Evolutionary conservation across 768 basidiomycete species (phyloP).

Genomic region (Sistotremastrum niveocremeum): DNA sequence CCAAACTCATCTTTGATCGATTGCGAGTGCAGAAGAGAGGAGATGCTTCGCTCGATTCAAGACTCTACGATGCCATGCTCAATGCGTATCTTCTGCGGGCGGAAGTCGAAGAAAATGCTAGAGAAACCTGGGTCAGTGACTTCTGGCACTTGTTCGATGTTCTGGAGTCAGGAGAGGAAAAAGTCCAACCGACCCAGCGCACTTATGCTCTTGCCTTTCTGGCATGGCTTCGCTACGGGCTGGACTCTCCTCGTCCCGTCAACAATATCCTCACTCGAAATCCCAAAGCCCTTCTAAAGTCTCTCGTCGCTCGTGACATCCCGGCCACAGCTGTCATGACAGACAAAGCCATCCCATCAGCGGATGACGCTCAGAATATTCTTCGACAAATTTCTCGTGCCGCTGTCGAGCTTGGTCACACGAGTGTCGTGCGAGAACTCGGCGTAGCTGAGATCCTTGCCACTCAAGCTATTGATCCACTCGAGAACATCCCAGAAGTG

Average conservation of each 20-base stretch:
- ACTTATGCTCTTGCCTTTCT: slow-evolving; percentile 63
- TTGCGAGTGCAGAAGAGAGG: slow-evolving; percentile 28
- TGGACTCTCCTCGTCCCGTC: slow-evolving; percentile 4
- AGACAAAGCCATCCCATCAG: slow-evolving; percentile 39
- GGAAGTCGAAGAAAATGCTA: slow-evolving; percentile 28
- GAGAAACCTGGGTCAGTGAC: slow-evolving; percentile 45
- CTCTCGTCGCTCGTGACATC: slow-evolving; percentile 35
- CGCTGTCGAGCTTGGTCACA: slow-evolving; percentile 42
- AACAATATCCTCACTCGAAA: slow-evolving; percentile 7
- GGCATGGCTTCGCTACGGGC: slow-evolving; percentile 38
- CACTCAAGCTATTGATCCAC: slow-evolving; percentile 23
- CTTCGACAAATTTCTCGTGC: slow-evolving; percentile 44
- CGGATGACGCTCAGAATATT: slow-evolving; percentile 40
- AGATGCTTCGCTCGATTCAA: slow-evolving; percentile 31
- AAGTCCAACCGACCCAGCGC: slow-evolving; percentile 33
- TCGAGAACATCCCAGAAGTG: slow-evolving; percentile 44
- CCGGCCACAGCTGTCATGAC: slow-evolving; percentile 38
- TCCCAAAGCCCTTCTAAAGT: slow-evolving; percentile 25
- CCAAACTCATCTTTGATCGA: slow-evolving; percentile 55
- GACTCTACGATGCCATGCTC: slow-evolving; percentile 53
- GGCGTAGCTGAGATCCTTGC: slow-evolving; percentile 37
- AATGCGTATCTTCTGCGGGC: slow-evolving; percentile 53
- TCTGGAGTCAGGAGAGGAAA: slow-evolving; percentile 38
- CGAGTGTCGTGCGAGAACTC: slow-evolving; percentile 39
- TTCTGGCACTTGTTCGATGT: slow-evolving; percentile 45